A percentile compares a stretch with the other conserved stretches of the same genome.
These are phyloP conservation scores for Puccinia polysora DNA, from an alignment of 1,284 basidiomycete species.

Conservation along the genomic window DNA sequence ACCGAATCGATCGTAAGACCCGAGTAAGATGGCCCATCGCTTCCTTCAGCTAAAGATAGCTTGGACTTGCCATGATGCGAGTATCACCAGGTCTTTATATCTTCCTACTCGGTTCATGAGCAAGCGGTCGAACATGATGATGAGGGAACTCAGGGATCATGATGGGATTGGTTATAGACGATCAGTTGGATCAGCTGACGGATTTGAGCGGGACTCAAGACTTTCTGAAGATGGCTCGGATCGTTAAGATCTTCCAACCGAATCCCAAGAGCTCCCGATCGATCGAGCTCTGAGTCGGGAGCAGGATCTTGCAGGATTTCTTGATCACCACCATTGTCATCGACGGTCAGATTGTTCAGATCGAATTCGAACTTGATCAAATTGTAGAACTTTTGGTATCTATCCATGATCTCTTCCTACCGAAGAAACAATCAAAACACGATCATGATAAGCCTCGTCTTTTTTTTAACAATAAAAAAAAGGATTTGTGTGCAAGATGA, in stretches of 20 bases:
- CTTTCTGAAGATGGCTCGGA: background rate
- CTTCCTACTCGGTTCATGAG: too few species aligned
- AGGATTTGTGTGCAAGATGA: background rate
- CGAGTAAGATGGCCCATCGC: too few species aligned
- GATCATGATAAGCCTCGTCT: background rate
- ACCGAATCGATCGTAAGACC: too few species aligned
- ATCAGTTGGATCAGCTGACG: conserved; percentile 1
- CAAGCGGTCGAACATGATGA: too few species aligned
- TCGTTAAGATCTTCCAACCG: background rate
- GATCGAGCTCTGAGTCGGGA: background rate
- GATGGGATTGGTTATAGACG: conserved; percentile 1
- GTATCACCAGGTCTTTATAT: too few species aligned
- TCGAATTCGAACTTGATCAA: conserved; percentile 31
- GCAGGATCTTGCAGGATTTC: background rate
- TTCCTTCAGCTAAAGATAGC: too few species aligned
- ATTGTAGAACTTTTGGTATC: conserved; percentile 24
- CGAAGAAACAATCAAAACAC: background rate
- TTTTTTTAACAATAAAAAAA: background rate
- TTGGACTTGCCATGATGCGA: too few species aligned
- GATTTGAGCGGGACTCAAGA: background rate
- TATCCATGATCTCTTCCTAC: conserved; percentile 22
- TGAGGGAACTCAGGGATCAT: too few species aligned
- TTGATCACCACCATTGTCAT: background rate
- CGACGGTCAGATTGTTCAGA: background rate
- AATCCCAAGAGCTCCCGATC: too few species aligned